Evolutionary conservation across 345 rosid species (phyloP).

Genomic region (rapeseed (Brassica napus)): DNA sequence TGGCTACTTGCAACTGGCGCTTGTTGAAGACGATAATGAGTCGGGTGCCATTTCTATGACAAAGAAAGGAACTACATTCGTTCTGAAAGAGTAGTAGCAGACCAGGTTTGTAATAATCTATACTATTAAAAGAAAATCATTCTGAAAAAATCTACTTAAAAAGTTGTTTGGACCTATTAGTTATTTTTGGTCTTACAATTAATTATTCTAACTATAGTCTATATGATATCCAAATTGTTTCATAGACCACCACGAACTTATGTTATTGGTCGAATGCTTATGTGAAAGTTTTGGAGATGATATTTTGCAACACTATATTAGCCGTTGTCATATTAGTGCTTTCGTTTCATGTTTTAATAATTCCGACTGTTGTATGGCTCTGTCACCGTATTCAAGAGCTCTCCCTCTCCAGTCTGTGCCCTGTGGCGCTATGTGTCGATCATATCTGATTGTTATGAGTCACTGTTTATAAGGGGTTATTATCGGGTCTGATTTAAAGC

Average conservation of each 20-base stretch:
- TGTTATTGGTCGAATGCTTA: not conserved
- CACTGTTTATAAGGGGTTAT: not conserved
- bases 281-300: not conserved
- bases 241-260: not conserved
- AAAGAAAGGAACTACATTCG: conserved; percentile 64
- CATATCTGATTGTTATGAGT: not conserved
- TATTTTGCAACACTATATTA: no score
- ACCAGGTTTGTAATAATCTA: no score
- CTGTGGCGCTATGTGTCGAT: not conserved
- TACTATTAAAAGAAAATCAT: no score
- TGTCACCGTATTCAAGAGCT: not conserved
- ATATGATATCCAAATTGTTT: not conserved
- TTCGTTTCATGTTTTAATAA: not conserved
- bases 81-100: conserved; percentile 59
- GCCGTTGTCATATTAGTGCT: not conserved
- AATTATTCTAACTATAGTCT: not conserved
- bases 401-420: not conserved
- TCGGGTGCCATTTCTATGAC: conserved; percentile 68
- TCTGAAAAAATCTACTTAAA: no score
- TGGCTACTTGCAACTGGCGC: conserved; percentile 90
- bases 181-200: no score
- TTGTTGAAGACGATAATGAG: conserved; percentile 94
- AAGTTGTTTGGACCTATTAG: no score
- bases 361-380: not conserved
- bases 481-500: not conserved